A percentile compares a stretch with the other conserved stretches of the same genome.
Evolutionary conservation across 2,329 filamentous ascomycete species (phyloP).

Genomic region (Rhynchosporium agropyri): DNA sequence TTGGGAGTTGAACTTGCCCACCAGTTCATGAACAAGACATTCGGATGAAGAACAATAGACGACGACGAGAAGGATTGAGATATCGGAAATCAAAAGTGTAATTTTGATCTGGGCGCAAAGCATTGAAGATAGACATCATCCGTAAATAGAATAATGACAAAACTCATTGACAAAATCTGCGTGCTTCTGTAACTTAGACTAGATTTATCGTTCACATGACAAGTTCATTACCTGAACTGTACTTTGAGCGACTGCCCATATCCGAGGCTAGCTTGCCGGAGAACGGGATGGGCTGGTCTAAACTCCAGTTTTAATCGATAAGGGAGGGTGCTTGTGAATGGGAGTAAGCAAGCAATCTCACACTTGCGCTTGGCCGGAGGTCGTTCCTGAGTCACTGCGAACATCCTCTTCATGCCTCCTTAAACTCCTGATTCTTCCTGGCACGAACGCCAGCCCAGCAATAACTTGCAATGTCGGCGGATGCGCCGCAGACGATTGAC

Average conservation of each 20-base stretch:
- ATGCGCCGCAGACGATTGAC: slow-evolving; percentile 25
- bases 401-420: background rate
- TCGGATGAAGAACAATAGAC: slow-evolving; percentile 49
- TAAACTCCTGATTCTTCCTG: slow-evolving; percentile 18
- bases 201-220: no score
- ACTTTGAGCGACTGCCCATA: background rate
- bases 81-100: background rate
- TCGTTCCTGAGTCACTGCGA: background rate
- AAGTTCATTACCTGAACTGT: background rate
- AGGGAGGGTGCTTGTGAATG: slow-evolving; percentile 4
- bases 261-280: background rate
- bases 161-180: background rate
- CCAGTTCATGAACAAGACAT: slow-evolving; percentile 77
- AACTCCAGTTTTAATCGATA: slow-evolving; percentile 10
- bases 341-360: slow-evolving; percentile 13
- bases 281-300: background rate
- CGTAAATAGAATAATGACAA: slow-evolving; percentile 12
- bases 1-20: slow-evolving; percentile 83
- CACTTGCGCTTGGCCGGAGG: background rate
- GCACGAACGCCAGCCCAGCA: slow-evolving; percentile 32
- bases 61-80: background rate
- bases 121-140: slow-evolving; percentile 5
- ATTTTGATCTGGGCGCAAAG: slow-evolving; percentile 13
- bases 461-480: slow-evolving; percentile 33
- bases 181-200: background rate